Evolutionary conservation across 169 alveolate species (phyloP).

Genomic region (Cyclospora cayetanensis): DNA sequence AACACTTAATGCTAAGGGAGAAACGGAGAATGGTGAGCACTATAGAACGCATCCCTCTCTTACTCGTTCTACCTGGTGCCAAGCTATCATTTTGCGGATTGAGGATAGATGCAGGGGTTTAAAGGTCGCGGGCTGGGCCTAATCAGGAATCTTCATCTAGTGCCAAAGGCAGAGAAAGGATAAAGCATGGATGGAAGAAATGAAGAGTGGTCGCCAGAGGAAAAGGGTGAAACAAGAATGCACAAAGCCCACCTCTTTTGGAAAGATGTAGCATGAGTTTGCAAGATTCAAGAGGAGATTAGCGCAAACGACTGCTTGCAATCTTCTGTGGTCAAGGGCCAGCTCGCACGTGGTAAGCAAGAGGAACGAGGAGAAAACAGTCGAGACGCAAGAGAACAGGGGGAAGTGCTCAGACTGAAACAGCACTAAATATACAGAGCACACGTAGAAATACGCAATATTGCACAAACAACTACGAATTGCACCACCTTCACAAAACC

Average conservation of each 20-base stretch:
- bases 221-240: background rate
- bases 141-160: too few relatives aligned
- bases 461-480: background rate
- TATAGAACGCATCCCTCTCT: too few relatives aligned
- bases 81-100: too few relatives aligned
- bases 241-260: constrained; percentile 40
- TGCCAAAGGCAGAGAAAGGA: too few relatives aligned
- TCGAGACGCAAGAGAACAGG: constrained; percentile 53
- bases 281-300: constrained; percentile 47
- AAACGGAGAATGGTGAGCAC: too few relatives aligned
- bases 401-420: constrained; percentile 68
- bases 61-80: too few relatives aligned
- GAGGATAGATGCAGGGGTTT: too few relatives aligned
- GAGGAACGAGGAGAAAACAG: constrained; percentile 65
- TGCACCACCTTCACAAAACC: background rate
- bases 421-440: constrained; percentile 24
- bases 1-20: too few relatives aligned
- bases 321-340: constrained; percentile 59
- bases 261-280: constrained; percentile 57
- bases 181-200: too few relatives aligned
- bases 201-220: background rate
- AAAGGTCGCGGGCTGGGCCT: too few relatives aligned
- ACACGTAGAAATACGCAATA: too few relatives aligned
- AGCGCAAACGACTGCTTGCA: constrained; percentile 63
- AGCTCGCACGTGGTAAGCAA: constrained; percentile 58